Evolutionary conservation across 345 rosid species (phyloP), one percentile per base, ranked within the genome.

Genomic region (Erucastrum elatum): DNA sequence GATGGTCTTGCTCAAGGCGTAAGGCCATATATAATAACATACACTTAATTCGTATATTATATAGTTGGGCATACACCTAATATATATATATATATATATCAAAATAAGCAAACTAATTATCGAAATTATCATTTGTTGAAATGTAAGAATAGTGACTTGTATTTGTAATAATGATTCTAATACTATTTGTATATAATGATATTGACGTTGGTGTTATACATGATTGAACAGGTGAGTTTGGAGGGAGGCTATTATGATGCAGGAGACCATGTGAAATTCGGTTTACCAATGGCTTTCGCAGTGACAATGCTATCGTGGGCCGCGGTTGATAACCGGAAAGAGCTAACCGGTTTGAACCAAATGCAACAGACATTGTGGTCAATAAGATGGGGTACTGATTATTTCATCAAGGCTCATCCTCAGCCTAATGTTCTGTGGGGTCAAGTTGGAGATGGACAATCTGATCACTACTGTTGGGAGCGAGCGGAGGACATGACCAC

Each of bases 201-300:
- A 69, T 63, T 68, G 68, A 69, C 21, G 46, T 59, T 66, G 58
- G 51, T 53, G 37, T 56, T 73, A 17, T 46, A 46, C 31, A 9
- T 74, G 16, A 53, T 56, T 76, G 15, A 69, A 72, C 75, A 88
- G 94, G 93, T 87, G 84, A 86, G 91, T 49, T 85, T 94, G 82
- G 94, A 85, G 8, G 98, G 97, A 77, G 97, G 97, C 3, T 94
- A 94, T 82, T 94, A 91, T 46, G 98, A 94, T 70, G 95, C 97
- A 9, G 98, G 96, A 77, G 98, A 94, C 68, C 91, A 90, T 80
- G 97, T 94, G 69, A 94, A 91, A 84, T 94, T 94, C 74, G 97
- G 98, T 29, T 81, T 94, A 46, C 98, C 94, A 10, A 89, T 92
- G 92, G 98, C 98, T 6, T 94, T 86, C 53, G 86, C 85, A 5